Evolutionary conservation across 108 stramenopile genomes (phyloP).

Genomic region (Bacterosira constricta): DNA sequence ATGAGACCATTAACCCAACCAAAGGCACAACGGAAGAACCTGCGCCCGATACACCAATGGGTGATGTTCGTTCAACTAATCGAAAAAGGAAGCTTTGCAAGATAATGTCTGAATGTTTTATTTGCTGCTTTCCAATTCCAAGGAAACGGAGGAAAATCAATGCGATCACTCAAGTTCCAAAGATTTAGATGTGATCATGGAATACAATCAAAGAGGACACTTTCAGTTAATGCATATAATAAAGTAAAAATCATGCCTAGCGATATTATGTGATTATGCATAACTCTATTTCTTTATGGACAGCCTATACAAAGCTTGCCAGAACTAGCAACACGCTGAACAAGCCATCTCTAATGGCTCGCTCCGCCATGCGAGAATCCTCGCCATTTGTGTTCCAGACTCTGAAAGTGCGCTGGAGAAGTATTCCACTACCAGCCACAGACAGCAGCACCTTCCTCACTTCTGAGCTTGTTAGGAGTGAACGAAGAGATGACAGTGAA

Average conservation of each 20-base stretch:
- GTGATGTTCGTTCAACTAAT: no score
- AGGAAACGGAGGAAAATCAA: conserved; percentile 17
- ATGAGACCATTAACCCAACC: not conserved
- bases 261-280: no score
- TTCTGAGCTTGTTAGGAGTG: not conserved
- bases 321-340: conserved; percentile 44
- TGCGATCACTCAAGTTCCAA: no score
- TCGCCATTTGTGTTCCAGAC: conserved; percentile 43
- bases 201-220: no score
- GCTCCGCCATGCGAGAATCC: conserved; percentile 31
- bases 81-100: conserved; percentile 30
- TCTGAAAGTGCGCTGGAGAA: conserved; percentile 25
- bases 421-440: conserved; percentile 30
- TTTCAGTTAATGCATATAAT: no score
- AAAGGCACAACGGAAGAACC: not conserved
- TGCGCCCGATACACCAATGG: no score
- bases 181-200: no score
- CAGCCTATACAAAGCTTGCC: conserved; percentile 50
- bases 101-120: conserved; percentile 15
- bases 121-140: conserved; percentile 33
- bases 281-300: no score
- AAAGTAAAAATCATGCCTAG: no score
- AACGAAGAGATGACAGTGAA: not conserved
- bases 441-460: conserved; percentile 36
- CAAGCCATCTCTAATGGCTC: conserved; percentile 37